These are phyloP conservation scores for Silene vulgaris DNA, from an alignment of 179 eudicot species.

Conservation along the genomic window DNA sequence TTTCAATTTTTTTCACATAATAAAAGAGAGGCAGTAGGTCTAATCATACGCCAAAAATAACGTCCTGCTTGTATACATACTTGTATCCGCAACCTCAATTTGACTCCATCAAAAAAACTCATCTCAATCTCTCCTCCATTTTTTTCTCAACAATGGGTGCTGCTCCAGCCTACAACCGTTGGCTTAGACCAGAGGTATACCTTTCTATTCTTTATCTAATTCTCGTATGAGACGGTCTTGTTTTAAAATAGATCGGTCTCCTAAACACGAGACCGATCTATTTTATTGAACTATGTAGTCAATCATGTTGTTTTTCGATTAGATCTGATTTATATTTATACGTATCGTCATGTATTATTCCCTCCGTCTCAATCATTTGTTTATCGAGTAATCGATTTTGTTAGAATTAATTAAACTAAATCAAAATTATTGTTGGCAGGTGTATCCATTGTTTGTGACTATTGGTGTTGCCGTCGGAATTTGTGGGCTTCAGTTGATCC, in stretches of 20 bases:
- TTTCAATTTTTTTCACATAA: not conserved
- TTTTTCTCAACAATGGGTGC: constrained; percentile 25
- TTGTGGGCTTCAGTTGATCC: constrained; percentile 69
- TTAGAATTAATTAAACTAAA: no score
- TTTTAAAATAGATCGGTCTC: no score
- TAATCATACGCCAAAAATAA: not conserved
- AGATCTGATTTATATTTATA: constrained; percentile 6
- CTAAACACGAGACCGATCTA: no score
- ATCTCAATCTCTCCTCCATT: constrained; percentile 1
- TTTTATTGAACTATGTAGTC: not conserved
- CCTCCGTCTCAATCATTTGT: not conserved
- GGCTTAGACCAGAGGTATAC: constrained; percentile 90
- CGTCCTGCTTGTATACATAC: constrained; percentile 17
- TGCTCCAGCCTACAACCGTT: constrained; percentile 46
- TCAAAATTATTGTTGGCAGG: constrained; percentile 34
- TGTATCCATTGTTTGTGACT: constrained; percentile 77
- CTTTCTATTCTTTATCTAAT: not conserved
- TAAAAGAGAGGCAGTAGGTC: not conserved
- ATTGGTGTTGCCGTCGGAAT: constrained; percentile 84
- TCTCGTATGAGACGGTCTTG: not conserved
- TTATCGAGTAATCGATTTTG: no score
- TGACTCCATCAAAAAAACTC: constrained; percentile 8
- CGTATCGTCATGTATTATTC: not conserved
- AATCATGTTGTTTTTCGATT: not conserved
- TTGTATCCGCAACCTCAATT: not conserved